phyloP scores from a whole-genome alignment of 805 yeast species.

The Starmera amethionina region DNA sequence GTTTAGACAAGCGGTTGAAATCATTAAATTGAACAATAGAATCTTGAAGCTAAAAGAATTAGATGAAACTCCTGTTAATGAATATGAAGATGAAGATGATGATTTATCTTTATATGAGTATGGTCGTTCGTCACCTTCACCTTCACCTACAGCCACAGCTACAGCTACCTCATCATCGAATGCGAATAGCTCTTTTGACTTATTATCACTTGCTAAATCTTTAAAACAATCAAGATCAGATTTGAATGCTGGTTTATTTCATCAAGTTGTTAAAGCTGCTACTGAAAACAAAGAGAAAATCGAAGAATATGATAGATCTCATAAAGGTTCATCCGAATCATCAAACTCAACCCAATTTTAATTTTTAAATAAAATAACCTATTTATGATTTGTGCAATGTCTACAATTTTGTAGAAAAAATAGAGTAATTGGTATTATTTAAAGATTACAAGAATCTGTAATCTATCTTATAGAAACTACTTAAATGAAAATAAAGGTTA shows the following conservation, averaged over 20 bases:
- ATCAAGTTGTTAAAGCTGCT: constrained; percentile 63
- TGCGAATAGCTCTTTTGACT: constrained; percentile 8
- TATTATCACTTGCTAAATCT: constrained; percentile 14
- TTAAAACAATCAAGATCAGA: constrained; percentile 8
- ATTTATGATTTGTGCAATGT: too few relatives aligned
- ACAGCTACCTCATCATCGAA: constrained; percentile 2
- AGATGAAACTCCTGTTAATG: constrained; percentile 27
- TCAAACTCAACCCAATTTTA: too few relatives aligned
- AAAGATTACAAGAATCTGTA: too few relatives aligned
- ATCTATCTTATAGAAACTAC: too few relatives aligned
- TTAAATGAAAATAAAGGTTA: too few relatives aligned
- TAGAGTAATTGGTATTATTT: too few relatives aligned
- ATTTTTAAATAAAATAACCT: too few relatives aligned
- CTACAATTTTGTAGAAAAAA: too few relatives aligned
- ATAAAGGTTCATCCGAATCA: neutral
- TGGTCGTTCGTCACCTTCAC: constrained; percentile 13
- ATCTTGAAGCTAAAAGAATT: constrained; percentile 59
- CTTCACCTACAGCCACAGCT: neutral
- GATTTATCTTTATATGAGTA: constrained; percentile 21
- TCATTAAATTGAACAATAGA: constrained; percentile 73
- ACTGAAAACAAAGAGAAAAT: constrained; percentile 31
- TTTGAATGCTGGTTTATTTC: constrained; percentile 47
- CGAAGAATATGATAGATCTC: neutral
- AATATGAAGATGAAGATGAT: constrained; percentile 43
- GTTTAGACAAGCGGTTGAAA: constrained; percentile 77